A percentile compares a stretch with the other conserved stretches of the same genome.
phyloP scores from a whole-genome alignment of 2,329 filamentous ascomycete genomes.

The Stylonectria norvegica region DNA sequence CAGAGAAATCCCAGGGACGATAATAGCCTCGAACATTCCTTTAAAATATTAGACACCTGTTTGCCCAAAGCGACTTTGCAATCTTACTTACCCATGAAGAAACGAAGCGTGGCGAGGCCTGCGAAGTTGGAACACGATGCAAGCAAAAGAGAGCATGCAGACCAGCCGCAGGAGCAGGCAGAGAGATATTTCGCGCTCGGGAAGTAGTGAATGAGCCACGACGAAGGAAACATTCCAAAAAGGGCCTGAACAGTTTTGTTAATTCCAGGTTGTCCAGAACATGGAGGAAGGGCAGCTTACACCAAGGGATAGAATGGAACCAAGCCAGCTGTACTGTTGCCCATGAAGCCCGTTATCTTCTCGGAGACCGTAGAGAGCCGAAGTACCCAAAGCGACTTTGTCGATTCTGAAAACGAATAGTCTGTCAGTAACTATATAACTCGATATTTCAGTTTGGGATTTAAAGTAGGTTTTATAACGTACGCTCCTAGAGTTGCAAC shows the following conservation, averaged over 20 bases:
- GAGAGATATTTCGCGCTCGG: too few relatives aligned
- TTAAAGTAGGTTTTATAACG: too few relatives aligned
- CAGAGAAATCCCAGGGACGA: constrained; percentile 11
- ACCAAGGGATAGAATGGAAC: constrained; percentile 17
- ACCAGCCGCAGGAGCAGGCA: constrained; percentile 20
- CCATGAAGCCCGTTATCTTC: constrained; percentile 16
- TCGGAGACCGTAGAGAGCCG: constrained; percentile 23
- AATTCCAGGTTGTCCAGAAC: too few relatives aligned
- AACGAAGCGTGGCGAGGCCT: constrained; percentile 15
- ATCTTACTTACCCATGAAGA: constrained; percentile 14
- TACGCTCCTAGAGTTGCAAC: not conserved
- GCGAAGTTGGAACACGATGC: constrained; percentile 14
- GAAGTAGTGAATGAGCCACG: too few relatives aligned
- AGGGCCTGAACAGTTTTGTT: too few relatives aligned
- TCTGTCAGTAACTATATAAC: too few relatives aligned
- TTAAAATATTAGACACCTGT: too few relatives aligned
- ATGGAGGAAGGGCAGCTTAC: too few relatives aligned
- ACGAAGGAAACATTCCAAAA: too few relatives aligned
- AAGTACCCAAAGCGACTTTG: constrained; percentile 30
- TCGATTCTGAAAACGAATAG: constrained; percentile 19
- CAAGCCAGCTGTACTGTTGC: constrained; percentile 20
- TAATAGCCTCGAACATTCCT: constrained; percentile 10
- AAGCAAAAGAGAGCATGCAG: constrained; percentile 10
- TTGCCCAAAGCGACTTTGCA: too few relatives aligned
- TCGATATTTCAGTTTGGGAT: too few relatives aligned